Percentiles rank a stretch among this genome's conserved stretches.
Conservation (phyloP, 176 grass and related monocot genomes). For the Phoenix dactylifera region DNA sequence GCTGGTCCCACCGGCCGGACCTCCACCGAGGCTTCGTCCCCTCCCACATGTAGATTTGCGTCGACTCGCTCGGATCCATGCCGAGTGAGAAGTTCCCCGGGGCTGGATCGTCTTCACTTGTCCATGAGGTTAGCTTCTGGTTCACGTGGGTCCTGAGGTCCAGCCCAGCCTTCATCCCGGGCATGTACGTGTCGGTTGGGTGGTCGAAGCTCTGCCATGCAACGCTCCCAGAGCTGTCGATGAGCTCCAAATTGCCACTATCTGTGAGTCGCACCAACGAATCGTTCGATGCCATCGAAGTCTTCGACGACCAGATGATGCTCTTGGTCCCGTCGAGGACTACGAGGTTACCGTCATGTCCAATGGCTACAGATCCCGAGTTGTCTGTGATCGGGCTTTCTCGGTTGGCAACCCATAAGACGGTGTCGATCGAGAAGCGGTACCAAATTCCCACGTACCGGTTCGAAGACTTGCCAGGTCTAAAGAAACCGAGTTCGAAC, state of each 20-base stretch:
- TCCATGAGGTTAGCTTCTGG: slow-evolving; percentile 38
- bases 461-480: slow-evolving; percentile 12
- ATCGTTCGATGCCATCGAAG: slow-evolving; percentile 6
- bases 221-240: neutral
- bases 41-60: slow-evolving; percentile 16
- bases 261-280: slow-evolving; percentile 21
- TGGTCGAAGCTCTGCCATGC: slow-evolving; percentile 41
- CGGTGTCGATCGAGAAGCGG: neutral
- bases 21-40: neutral
- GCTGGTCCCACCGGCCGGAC: neutral
- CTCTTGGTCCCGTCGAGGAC: slow-evolving; percentile 27
- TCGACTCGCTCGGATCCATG: neutral
- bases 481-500: slow-evolving; percentile 52
- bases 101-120: slow-evolving; percentile 26
- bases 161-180: slow-evolving; percentile 21
- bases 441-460: slow-evolving; percentile 60
- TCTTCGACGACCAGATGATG: neutral
- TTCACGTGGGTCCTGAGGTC: neutral
- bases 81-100: slow-evolving; percentile 29
- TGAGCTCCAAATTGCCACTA: slow-evolving; percentile 26
- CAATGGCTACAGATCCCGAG: slow-evolving; percentile 32
- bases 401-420: slow-evolving; percentile 59
- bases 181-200: slow-evolving; percentile 45
- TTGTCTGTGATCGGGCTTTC: slow-evolving; percentile 23
- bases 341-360: slow-evolving; percentile 31